These are phyloP conservation scores for Lactifluus hygrophoroides DNA, from an alignment of 768 basidiomycete species.

Conservation along the genomic window DNA sequence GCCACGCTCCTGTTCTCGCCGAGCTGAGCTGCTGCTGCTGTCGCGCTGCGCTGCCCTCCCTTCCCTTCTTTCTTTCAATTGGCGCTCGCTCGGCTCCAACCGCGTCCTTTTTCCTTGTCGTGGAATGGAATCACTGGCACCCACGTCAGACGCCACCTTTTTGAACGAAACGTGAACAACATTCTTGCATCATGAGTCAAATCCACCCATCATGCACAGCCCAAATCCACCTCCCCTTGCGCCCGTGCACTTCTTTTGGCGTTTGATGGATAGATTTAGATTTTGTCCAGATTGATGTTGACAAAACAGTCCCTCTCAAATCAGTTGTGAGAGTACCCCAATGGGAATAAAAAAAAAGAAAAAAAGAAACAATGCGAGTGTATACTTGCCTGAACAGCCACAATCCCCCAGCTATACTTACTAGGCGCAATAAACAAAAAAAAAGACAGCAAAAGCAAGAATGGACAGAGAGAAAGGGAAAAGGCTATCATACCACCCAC, in stretches of 20 bases:
- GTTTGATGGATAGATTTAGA: conserved; percentile 3
- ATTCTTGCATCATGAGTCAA: conserved; percentile 7
- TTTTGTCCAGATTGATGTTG: background rate
- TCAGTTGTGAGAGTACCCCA: background rate
- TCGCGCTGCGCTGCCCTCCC: too few relatives aligned
- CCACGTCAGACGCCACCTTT: background rate
- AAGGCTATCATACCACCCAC: conserved; percentile 19
- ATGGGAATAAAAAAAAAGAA: background rate
- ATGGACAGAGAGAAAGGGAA: conserved; percentile 4
- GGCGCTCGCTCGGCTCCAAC: background rate
- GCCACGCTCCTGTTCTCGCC: background rate
- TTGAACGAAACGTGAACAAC: background rate
- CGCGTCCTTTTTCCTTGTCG: background rate
- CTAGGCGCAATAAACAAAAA: conserved; percentile 1
- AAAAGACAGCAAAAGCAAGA: conserved; percentile 7
- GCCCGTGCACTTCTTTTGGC: background rate
- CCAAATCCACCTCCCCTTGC: background rate
- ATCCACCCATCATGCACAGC: conserved; percentile 10
- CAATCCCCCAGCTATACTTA: conserved; percentile 13
- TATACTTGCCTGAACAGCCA: conserved; percentile 17
- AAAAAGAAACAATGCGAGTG: conserved; percentile 7
- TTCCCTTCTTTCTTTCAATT: too few relatives aligned
- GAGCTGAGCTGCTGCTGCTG: background rate
- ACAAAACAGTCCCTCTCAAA: background rate
- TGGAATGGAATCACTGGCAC: conserved; percentile 5